Base-by-base conservation (phyloP, 2,329 filamentous ascomycete species). In the Huntiella moniliformis region DNA sequence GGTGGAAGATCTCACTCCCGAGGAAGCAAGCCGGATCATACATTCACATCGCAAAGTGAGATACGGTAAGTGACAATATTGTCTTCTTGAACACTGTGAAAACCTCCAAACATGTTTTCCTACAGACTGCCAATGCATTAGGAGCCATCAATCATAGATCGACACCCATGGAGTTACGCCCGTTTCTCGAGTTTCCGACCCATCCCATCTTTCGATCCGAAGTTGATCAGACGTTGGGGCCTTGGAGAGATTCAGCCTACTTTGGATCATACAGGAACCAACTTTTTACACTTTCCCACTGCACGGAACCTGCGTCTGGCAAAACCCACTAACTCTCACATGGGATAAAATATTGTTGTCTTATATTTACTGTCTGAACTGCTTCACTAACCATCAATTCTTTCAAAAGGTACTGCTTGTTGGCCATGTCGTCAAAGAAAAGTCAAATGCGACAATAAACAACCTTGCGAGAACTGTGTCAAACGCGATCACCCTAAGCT, bases 361-460 rank as follows among this genome's bases (percentile, higher is more conserved):
- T 18, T 28, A 28, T 37, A 10, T 8, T 31, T 42, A 3, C 4
- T 34, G 38, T 28, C n/a, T 35, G 32, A 13, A 28, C 31, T 15
- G n/a, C 22, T 38, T 22, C 15, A 38, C 44, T 45, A 39, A 44
- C 12, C 15, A 7, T 15, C n/a, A 3, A 13, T 42, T 33, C 22
- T 35, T 28, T 28, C 17, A 15, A 3, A 54, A 76, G 72, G 72
- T 48, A 77, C 73, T 37, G 73, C 73, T 4, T 79, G 75, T 54
- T 79, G 74, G 74, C 75, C 75, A 10, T 79, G 75, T 56, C 67
- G 75, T 39, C 75, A 79, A 58, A 67, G 75, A 52, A 79, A 79
- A 60, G 75, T 79, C 36, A 79, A 79, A 60, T 79, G 75, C 57
- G 74, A 79, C 61, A 79, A 78, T 58, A 74, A 77, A 57, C 69